Conservation (phyloP, 2,329 filamentous ascomycete species). For the Colletotrichum zoysiae region DNA sequence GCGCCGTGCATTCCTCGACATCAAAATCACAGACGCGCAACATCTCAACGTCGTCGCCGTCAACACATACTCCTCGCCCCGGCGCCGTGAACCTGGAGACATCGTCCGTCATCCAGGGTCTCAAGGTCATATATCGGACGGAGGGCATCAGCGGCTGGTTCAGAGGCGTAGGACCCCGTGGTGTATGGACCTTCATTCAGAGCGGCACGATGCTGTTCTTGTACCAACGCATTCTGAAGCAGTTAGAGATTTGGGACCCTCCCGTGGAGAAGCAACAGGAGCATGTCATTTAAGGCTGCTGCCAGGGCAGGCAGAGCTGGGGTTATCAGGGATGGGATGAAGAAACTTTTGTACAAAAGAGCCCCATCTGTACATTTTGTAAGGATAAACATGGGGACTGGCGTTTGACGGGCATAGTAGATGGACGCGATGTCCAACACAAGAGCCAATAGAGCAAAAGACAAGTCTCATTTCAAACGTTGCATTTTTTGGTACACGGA, state of each 20-base stretch:
- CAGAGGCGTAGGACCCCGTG: slow-evolving; percentile 90
- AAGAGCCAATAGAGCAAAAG: slow-evolving; percentile 43
- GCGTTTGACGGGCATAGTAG: slow-evolving; percentile 40
- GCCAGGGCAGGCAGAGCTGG: not conserved
- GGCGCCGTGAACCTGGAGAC: slow-evolving; percentile 87
- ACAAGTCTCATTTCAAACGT: slow-evolving; percentile 39
- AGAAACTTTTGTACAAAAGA: slow-evolving; percentile 39
- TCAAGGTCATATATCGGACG: slow-evolving; percentile 88
- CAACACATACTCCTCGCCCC: slow-evolving; percentile 82
- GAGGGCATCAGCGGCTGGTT: slow-evolving; percentile 94
- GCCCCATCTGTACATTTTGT: slow-evolving; percentile 39
- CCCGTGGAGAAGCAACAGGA: slow-evolving; percentile 45
- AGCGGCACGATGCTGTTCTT: slow-evolving; percentile 96
- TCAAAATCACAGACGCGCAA: slow-evolving; percentile 70
- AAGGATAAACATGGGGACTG: slow-evolving; percentile 40
- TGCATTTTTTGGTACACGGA: not conserved
- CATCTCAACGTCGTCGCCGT: slow-evolving; percentile 92
- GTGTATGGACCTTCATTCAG: slow-evolving; percentile 97
- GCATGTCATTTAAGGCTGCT: slow-evolving; percentile 27
- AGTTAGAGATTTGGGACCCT: slow-evolving; percentile 71
- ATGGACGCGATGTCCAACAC: slow-evolving; percentile 37
- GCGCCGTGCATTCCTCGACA: slow-evolving; percentile 44
- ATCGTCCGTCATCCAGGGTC: slow-evolving; percentile 86
- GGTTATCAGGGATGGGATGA: slow-evolving; percentile 18
- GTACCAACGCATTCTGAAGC: slow-evolving; percentile 88